Base-by-base conservation (phyloP, 768 basidiomycete species). In the Heimioporus sp. region DNA sequence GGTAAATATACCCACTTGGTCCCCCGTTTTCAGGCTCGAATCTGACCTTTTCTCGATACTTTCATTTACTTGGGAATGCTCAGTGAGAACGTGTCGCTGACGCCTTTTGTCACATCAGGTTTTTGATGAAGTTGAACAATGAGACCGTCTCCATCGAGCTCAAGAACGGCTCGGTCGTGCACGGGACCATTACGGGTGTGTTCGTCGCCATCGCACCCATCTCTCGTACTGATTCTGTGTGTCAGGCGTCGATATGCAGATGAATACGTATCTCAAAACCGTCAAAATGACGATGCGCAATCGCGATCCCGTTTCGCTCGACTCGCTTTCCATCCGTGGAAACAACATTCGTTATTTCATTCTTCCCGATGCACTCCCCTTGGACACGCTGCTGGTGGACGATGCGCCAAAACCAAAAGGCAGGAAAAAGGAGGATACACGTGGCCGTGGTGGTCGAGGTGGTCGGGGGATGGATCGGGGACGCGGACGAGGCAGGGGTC, bases 41-140 rank as follows among this genome's bases (percentile, higher is more conserved):
- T 43, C 40, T 46, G 46, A 53, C 42, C 41, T 20, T 35, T 13
- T 24, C 6, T 50, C 47, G 44, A 40, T 39, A 32, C 57, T 40
- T 54, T 44, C 17, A n/a, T 21, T 11, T 28, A 7, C 36, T 53
- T 37, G 34, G 41, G 44, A 60, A 44, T 19, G n/a, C 21, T 28
- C 5, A 38, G 31, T 21, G 37, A 12, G 41, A 55, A 48, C 48
- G 43, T 32, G 50, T 49, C 39, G 40, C 62, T 66, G 65, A 65
- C 52, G 30, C 40, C 37, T 21, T 35, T 51, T 53, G 63, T 56
- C 34, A 19, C 34, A 50, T 30, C 66, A 96, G 92, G 72, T 98
- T 96, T 76, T 82, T 97, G 79, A 99, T 98, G 96, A 99, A 98
- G 80, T 75, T 99, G 76, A 96, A 97, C 81, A 98, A 98, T 70